These are phyloP conservation scores for Gremmenia infestans DNA, from an alignment of 2,329 filamentous ascomycete genomes.

Conservation along the genomic window DNA sequence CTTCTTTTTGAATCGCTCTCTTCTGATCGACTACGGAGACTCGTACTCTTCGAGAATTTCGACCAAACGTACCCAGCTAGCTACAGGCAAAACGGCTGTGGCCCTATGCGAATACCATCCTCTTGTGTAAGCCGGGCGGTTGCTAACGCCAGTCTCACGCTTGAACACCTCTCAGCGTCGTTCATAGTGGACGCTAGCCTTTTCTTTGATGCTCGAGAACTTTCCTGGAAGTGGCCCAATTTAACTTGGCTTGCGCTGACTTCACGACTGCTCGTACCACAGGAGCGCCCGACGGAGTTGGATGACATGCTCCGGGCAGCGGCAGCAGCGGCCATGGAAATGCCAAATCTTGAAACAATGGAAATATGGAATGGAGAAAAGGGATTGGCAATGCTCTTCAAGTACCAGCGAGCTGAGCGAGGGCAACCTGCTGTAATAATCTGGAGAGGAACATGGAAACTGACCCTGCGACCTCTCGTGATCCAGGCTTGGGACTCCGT, in stretches of 20 bases:
- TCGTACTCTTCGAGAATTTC: conserved; percentile 35
- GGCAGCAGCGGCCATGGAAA: conserved; percentile 19
- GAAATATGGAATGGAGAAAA: conserved; percentile 21
- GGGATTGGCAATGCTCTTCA: conserved; percentile 20
- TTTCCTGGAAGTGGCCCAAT: conserved; percentile 22
- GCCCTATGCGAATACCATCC: conserved; percentile 21
- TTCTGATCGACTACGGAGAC: conserved; percentile 25
- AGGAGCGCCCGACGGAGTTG: conserved; percentile 10
- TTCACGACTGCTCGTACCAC: conserved; percentile 25
- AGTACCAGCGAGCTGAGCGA: conserved; percentile 13
- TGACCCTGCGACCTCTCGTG: conserved; percentile 18
- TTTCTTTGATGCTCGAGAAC: conserved; percentile 17
- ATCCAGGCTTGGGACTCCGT: conserved; percentile 23
- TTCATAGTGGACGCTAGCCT: conserved; percentile 21
- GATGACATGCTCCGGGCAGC: conserved; percentile 15
- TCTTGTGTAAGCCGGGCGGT: conserved; percentile 19
- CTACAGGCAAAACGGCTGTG: conserved; percentile 6
- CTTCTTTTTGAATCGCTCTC: conserved; percentile 28
- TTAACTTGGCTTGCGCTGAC: conserved; percentile 19
- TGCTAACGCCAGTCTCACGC: conserved; percentile 16
- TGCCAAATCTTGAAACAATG: conserved; percentile 22
- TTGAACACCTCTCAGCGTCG: conserved; percentile 19
- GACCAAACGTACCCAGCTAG: conserved; percentile 29
- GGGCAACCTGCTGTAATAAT: conserved; percentile 18
- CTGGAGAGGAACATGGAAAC: conserved; percentile 25